phyloP scores from a whole-genome alignment of 441 rosid species.

The Populus hybrid region DNA sequence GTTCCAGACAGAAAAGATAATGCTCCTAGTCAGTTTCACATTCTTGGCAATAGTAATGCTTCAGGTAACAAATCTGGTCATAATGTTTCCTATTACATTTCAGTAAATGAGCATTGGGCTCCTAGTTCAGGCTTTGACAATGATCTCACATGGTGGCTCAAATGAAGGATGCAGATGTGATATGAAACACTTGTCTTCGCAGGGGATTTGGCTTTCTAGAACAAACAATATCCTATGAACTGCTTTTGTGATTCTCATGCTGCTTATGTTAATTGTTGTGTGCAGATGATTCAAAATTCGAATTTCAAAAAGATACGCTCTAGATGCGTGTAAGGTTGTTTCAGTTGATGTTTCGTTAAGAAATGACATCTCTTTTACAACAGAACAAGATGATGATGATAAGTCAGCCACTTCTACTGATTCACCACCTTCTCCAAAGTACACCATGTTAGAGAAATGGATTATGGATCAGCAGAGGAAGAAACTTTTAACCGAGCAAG shows the following conservation, averaged over 20 bases:
- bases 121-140: slow-evolving; percentile 19
- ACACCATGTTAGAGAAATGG: slow-evolving; percentile 89
- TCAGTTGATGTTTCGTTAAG: slow-evolving; percentile 23
- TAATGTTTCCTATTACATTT: slow-evolving; percentile 10
- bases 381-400: slow-evolving; percentile 62
- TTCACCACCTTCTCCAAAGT: slow-evolving; percentile 55
- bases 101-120: slow-evolving; percentile 18
- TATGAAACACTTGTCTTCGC: slow-evolving; percentile 26
- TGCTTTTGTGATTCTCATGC: slow-evolving; percentile 6
- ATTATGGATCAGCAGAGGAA: slow-evolving; percentile 64
- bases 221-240: neutral
- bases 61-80: slow-evolving; percentile 26
- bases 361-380: slow-evolving; percentile 30
- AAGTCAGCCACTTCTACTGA: slow-evolving; percentile 35
- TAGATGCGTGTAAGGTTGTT: slow-evolving; percentile 19
- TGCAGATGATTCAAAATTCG: slow-evolving; percentile 22
- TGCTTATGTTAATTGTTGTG: neutral
- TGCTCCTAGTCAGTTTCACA: slow-evolving; percentile 36
- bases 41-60: slow-evolving; percentile 27
- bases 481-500: slow-evolving; percentile 52
- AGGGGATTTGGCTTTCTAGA: slow-evolving; percentile 16
- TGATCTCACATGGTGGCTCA: slow-evolving; percentile 1
- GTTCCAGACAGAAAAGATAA: slow-evolving; percentile 36
- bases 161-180: slow-evolving; percentile 18
- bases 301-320: slow-evolving; percentile 28